Percentiles rank a stretch among this genome's conserved stretches.
Evolutionary conservation across 345 rosid genomes (phyloP).

Genomic region (Geranium brycei): DNA sequence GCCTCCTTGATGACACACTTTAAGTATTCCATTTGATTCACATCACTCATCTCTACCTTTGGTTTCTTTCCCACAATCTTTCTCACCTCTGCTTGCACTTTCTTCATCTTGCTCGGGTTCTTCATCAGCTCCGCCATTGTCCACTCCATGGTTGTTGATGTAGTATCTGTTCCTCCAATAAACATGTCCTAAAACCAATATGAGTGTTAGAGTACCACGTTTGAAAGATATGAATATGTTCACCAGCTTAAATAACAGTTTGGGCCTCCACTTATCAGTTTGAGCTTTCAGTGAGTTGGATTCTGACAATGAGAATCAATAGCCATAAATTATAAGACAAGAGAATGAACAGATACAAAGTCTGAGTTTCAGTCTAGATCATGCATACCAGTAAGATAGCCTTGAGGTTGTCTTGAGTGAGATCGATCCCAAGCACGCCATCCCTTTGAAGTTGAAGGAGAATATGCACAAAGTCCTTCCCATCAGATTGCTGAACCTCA

Average conservation of each 20-base stretch:
- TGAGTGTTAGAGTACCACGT: background rate
- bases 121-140: conserved; percentile 14
- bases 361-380: too few species aligned
- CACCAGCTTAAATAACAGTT: too few species aligned
- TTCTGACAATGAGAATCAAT: too few species aligned
- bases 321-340: background rate
- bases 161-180: conserved; percentile 13
- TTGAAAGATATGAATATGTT: too few species aligned
- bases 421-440: background rate
- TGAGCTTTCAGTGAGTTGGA: too few species aligned
- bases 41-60: conserved; percentile 1
- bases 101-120: conserved; percentile 5
- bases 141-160: conserved; percentile 15
- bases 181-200: conserved; percentile 11
- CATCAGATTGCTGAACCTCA: background rate
- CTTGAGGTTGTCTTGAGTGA: background rate
- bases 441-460: background rate
- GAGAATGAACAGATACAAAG: background rate
- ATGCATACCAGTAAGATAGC: background rate
- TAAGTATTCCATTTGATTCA: background rate
- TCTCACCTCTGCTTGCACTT: conserved; percentile 8
- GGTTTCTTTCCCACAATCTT: conserved; percentile 1
- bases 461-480: background rate
- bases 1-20: conserved; percentile 2
- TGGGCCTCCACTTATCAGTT: too few species aligned